Evolutionary conservation across 2,329 filamentous ascomycete species (phyloP).

Genomic region (Nigrograna mackinnonii): DNA sequence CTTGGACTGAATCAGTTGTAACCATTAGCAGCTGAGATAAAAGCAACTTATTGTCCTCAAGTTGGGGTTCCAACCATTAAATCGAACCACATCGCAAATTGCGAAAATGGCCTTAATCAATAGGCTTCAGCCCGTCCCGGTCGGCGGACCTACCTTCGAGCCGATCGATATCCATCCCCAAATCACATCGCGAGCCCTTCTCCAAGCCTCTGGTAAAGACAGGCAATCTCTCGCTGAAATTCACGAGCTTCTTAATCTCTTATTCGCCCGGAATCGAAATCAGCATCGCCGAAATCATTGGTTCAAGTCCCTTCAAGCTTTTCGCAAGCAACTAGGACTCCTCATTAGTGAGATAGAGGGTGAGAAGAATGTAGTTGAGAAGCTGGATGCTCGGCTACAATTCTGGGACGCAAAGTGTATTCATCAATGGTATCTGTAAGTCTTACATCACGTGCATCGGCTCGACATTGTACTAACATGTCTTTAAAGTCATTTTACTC

Average conservation of each 20-base stretch:
- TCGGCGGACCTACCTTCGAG: not conserved
- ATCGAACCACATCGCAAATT: too few relatives aligned
- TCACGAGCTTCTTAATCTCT: conserved; percentile 66
- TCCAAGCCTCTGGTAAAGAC: conserved; percentile 22
- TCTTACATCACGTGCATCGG: conserved; percentile 2
- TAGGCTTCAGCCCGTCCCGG: too few relatives aligned
- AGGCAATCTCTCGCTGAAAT: conserved; percentile 41
- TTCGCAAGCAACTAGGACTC: conserved; percentile 67
- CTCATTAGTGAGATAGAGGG: conserved; percentile 48
- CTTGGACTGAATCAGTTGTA: too few relatives aligned
- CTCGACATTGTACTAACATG: conserved; percentile 2
- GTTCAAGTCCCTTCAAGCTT: conserved; percentile 75
- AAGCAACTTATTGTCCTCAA: too few relatives aligned
- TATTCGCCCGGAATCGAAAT: conserved; percentile 86
- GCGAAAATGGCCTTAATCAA: too few relatives aligned
- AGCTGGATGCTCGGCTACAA: conserved; percentile 32
- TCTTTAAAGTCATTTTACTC: conserved; percentile 43
- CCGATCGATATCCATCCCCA: conserved; percentile 4
- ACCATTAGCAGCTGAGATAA: too few relatives aligned
- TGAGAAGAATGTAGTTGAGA: conserved; percentile 20
- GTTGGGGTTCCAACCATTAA: too few relatives aligned
- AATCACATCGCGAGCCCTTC: conserved; percentile 23
- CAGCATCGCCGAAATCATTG: conserved; percentile 82
- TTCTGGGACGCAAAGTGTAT: conserved; percentile 45
- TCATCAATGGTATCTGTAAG: conserved; percentile 42